Evolutionary conservation across 169 alveolate genomes (phyloP), one percentile per base, ranked within the genome.

Genomic region (Eimeria acervulina): DNA sequence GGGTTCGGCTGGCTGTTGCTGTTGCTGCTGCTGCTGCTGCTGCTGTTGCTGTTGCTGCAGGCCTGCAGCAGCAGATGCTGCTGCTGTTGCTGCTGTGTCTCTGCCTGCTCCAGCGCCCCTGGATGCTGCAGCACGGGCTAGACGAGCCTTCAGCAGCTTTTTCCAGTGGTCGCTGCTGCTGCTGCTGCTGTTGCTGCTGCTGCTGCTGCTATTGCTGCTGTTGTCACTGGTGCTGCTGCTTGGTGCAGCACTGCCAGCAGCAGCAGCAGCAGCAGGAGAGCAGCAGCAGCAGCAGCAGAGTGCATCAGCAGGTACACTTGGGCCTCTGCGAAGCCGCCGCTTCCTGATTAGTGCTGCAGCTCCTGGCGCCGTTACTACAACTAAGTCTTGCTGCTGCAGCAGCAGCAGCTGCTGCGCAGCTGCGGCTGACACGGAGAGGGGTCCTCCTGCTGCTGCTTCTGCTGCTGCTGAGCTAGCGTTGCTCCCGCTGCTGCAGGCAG

Each of bases 221-320:
- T 23, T 40, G n/a, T 17, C 33, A 8, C 28, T 8, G 31, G 55
- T 21, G 52, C 68, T 42, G 85, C 85, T 74, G n/a, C 52, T 55
- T 10, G 85, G 7, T 21, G 90, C 42, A 15, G 26, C 42, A n/a
- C 55, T 28, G 7, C 21, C n/a, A 80, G 68, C 66, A 2, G 66
- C 90, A 80, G 68, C n/a, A 80, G 68, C 66, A 2, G 66, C 90
- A 80, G 68, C 90, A 80, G 90, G 66, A 51, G 90, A 80, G 90
- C 90, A 80, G 90, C 90, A 80, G 90, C 90, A 80, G 90, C 90
- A 80, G 42, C 68, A 42, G 90, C 90, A 80, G 55, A 80, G 68
- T 12, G 68, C 90, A 23, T 44, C 90, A 42, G 90, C 90, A 80
- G 90, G 66, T 7, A 38, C 42, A 44, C 42, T 17, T 8, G 90